These are phyloP conservation scores for Coemansia sp. DNA, from an alignment of 192 early-diverging fungal species.

Conservation along the genomic window DNA sequence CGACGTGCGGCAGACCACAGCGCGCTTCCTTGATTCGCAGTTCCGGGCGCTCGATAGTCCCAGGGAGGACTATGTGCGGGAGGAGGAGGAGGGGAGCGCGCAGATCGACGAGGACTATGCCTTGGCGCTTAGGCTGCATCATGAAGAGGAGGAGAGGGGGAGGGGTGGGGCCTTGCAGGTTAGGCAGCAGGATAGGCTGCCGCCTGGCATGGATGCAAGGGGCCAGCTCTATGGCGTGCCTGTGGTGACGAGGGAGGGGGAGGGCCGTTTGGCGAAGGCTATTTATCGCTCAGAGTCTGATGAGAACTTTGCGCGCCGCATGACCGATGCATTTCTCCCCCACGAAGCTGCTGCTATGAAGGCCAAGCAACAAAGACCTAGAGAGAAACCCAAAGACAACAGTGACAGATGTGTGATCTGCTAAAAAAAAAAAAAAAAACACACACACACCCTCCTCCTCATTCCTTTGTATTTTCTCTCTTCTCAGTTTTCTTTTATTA, in stretches of 20 bases:
- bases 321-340: conserved; percentile 29
- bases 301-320: conserved; percentile 32
- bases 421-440: background rate
- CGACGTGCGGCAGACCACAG: conserved; percentile 63
- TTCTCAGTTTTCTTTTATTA: background rate
- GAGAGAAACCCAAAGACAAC: background rate
- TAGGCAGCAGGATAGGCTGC: conserved; percentile 33
- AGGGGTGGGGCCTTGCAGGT: conserved; percentile 26
- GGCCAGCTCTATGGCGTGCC: conserved; percentile 40
- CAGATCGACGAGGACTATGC: conserved; percentile 54
- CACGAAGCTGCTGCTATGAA: conserved; percentile 2
- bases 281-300: conserved; percentile 16
- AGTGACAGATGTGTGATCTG: conserved; percentile 18
- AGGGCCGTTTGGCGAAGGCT: conserved; percentile 5
- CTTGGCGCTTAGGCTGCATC: conserved; percentile 45
- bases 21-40: conserved; percentile 62
- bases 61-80: conserved; percentile 21
- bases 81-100: conserved; percentile 7
- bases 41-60: conserved; percentile 35
- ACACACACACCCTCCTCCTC: background rate
- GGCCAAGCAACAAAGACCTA: background rate
- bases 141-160: conserved; percentile 35
- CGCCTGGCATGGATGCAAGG: conserved; percentile 27
- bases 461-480: conserved; percentile 9
- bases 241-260: conserved; percentile 15